phyloP scores from a whole-genome alignment of 805 yeast species.

The Nakazawaea ishiwadae region DNA sequence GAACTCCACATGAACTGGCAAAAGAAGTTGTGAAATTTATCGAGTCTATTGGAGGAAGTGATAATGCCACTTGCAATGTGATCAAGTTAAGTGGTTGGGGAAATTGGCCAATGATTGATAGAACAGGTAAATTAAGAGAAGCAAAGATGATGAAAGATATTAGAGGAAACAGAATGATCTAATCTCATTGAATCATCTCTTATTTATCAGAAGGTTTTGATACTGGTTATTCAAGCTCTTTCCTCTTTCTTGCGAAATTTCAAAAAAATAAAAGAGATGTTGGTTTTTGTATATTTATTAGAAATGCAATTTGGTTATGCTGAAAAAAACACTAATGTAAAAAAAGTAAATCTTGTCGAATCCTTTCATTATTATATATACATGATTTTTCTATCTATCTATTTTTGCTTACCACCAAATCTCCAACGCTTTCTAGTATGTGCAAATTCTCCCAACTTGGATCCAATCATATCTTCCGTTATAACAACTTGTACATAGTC shows the following conservation, averaged over 20 bases:
- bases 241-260: too few relatives aligned
- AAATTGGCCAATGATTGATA: constrained; percentile 77
- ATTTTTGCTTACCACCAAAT: constrained; percentile 40
- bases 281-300: not conserved
- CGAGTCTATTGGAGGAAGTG: constrained; percentile 86
- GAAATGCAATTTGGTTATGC: not conserved
- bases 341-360: too few relatives aligned
- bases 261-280: not conserved
- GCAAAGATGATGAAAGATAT: constrained; percentile 38
- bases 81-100: constrained; percentile 90
- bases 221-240: too few relatives aligned
- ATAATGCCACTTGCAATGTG: constrained; percentile 91
- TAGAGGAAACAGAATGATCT: constrained; percentile 15
- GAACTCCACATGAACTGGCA: constrained; percentile 83
- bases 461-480: constrained; percentile 95
- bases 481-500: constrained; percentile 86
- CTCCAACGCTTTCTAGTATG: constrained; percentile 87
- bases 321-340: too few relatives aligned
- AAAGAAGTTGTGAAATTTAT: constrained; percentile 80
- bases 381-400: too few relatives aligned
- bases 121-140: constrained; percentile 81
- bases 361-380: not conserved
- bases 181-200: not conserved
- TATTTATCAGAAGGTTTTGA: too few relatives aligned
- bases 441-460: constrained; percentile 92